Evolutionary conservation across 164 flowering plant species (phyloP).

Genomic region (Magnolia changhungtana): DNA sequence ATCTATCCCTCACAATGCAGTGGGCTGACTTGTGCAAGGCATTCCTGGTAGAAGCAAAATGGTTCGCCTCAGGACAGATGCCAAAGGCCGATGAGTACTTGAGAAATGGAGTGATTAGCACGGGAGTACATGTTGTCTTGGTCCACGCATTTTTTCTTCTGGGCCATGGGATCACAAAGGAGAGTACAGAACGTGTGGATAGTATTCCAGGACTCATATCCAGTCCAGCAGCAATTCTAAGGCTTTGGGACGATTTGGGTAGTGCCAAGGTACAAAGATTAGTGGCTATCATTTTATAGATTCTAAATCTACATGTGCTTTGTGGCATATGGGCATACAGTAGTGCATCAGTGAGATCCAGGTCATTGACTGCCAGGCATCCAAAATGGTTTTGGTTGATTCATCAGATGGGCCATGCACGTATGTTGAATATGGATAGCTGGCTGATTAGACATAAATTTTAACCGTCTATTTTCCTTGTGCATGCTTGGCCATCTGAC

Average conservation of each 20-base stretch:
- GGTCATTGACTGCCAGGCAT: too few relatives aligned
- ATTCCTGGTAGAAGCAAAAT: constrained; percentile 41
- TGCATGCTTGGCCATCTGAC: too few relatives aligned
- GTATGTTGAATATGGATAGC: too few relatives aligned
- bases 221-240: constrained; percentile 38
- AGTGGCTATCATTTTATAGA: background rate
- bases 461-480: too few relatives aligned
- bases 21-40: constrained; percentile 46
- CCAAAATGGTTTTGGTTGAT: too few relatives aligned
- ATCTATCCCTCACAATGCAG: constrained; percentile 12
- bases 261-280: constrained; percentile 41
- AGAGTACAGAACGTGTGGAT: constrained; percentile 16
- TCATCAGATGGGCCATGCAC: too few relatives aligned
- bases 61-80: constrained; percentile 22
- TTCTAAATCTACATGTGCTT: too few relatives aligned
- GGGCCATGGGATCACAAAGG: constrained; percentile 29
- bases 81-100: constrained; percentile 42
- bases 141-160: constrained; percentile 46
- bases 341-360: too few relatives aligned
- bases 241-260: constrained; percentile 67
- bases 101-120: constrained; percentile 37
- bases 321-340: too few relatives aligned
- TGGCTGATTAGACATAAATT: too few relatives aligned
- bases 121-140: constrained; percentile 42
- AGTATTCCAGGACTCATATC: constrained; percentile 23